Evolutionary conservation across 2,329 filamentous ascomycete species (phyloP).

Genomic region (Aschersonia sp.): DNA sequence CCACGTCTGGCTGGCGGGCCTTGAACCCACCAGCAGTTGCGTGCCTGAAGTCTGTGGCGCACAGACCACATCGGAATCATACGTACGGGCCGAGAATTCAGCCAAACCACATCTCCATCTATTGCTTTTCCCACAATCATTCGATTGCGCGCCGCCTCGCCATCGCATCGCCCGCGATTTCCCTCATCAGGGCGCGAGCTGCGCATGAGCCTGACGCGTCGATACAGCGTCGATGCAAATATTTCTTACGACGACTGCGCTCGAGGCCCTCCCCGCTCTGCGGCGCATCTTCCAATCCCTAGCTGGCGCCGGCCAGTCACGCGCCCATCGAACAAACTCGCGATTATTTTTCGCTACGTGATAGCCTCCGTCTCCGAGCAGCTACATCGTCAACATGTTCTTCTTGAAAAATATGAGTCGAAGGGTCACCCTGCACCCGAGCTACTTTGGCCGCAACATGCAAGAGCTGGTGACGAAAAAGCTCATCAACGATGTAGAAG

Average conservation of each 20-base stretch:
- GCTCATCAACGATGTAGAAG: conserved; percentile 85
- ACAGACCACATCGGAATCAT: no score
- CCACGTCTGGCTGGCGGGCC: not conserved
- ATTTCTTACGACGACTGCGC: not conserved
- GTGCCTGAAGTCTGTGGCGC: no score
- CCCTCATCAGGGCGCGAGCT: no score
- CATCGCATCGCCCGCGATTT: no score
- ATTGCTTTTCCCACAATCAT: no score
- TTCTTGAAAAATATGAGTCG: conserved; percentile 96
- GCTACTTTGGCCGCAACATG: conserved; percentile 91
- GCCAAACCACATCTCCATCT: no score
- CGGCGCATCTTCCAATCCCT: not conserved
- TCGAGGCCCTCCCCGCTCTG: not conserved
- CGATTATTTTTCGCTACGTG: no score
- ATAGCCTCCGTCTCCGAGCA: no score
- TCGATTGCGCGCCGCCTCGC: no score
- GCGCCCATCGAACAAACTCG: no score
- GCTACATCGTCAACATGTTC: conserved; percentile 50
- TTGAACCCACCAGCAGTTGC: not conserved
- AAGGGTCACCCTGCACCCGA: conserved; percentile 87
- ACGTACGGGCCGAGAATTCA: no score
- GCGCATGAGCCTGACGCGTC: not conserved
- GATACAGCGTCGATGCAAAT: not conserved
- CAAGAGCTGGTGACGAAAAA: conserved; percentile 81
- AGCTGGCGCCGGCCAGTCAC: not conserved